Evolutionary conservation across 345 rosid species (phyloP), one percentile per base, ranked within the genome.

Genomic region (Arabidopsis thaliana): DNA sequence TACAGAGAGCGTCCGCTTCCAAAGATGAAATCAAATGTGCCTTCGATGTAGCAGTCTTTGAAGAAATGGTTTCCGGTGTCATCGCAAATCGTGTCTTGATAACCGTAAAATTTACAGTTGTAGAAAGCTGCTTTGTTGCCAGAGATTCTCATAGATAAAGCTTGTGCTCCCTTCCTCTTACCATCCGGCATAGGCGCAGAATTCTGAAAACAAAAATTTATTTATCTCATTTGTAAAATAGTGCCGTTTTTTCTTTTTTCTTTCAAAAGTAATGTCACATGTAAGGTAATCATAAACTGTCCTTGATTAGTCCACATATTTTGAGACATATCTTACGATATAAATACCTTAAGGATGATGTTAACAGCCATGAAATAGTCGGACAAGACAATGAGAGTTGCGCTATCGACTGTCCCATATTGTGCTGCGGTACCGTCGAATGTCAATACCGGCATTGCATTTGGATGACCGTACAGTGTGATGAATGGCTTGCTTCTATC

Each of bases 11-110:
- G 90, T 6, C 87, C 91, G 13, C 84, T 77, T 65, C 97, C 93
- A 14, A 87, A 91, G 64, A 91, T 86, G 82, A 83, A 89, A 80
- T 91, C 97, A 34, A 85, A 87, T 1, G 91, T 87, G 74, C 97
- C 97, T 85, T 91, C 83, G 44, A 91, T 77, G 81, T 80, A 83
- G 58, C 95, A 84, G 44, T 87, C 85, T 78, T 85, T 87, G 80
- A 82, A 89, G 84, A 91, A 87, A 83, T 89, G 97, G 57, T 71
- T 63, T 44, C 97, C 95, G 2, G 49, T 63, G 28, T 89, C 89
- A 66, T 91, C 95, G 16, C 91, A 91, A n/a, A 86, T 23, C 0
- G 94, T 86, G 75, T 87, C 93, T 66, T 91, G 91, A 51, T 78
- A 91, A 3, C 94, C 97, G 3, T 77, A 28, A 64, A 88, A 63